Evolutionary conservation across 2,329 filamentous ascomycete species (phyloP).

Genomic region (Pseudogymnoascus sp.): DNA sequence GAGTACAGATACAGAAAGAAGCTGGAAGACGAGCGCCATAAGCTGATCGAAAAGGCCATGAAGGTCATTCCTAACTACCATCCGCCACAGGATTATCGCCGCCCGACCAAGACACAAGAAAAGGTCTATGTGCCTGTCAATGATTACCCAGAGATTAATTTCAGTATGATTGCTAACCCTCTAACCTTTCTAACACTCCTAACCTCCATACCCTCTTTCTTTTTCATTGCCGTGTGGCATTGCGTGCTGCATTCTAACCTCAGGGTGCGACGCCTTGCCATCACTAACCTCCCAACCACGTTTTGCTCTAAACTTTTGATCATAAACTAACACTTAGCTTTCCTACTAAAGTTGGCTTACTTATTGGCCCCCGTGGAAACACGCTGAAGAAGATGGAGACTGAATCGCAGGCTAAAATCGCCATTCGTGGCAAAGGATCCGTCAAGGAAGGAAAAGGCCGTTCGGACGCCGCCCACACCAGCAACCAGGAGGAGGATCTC

Average conservation of each 20-base stretch:
- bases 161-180: conserved; percentile 99
- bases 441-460: conserved; percentile 99
- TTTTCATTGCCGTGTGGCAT: conserved; percentile 35
- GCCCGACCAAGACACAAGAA: conserved; percentile 99
- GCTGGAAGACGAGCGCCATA: conserved; percentile 97
- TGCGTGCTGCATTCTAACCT: conserved; percentile 25
- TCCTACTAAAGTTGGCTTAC: conserved; percentile 94
- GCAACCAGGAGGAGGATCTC: conserved; percentile 98
- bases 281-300: conserved; percentile 31
- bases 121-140: conserved; percentile 99
- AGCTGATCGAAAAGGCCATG: conserved; percentile 97
- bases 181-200: conserved; percentile 63
- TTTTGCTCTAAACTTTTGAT: conserved; percentile 31
- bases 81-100: conserved; percentile 94
- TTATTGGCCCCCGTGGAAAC: conserved; percentile 99
- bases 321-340: conserved; percentile 85
- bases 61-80: conserved; percentile 99
- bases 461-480: conserved; percentile 96
- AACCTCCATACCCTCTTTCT: conserved; percentile 35
- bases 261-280: conserved; percentile 27
- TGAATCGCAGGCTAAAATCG: conserved; percentile 96
- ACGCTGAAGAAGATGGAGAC: conserved; percentile 99
- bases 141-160: conserved; percentile 99
- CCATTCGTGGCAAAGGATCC: conserved; percentile 97
- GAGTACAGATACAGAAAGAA: conserved; percentile 98